Evolutionary conservation across 345 rosid genomes (phyloP), one percentile per base, ranked within the genome.

Genomic region (Xanthoceras sorbifolium): DNA sequence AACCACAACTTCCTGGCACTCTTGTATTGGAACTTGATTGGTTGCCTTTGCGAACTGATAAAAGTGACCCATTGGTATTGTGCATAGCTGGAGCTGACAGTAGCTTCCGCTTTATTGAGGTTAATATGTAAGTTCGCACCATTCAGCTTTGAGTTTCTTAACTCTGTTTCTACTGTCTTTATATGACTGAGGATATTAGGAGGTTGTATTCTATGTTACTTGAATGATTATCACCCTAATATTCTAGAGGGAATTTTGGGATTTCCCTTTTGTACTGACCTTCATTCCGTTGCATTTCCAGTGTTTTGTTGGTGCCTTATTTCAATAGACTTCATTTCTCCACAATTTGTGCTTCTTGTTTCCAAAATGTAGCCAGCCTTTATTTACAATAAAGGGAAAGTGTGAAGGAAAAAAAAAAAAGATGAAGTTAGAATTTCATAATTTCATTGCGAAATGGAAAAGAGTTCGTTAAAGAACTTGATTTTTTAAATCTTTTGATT

Each of bases 1-100:
- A 92, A 81, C 97, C 98, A 74, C 99, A 92, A 68, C 87, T 90
- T 89, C 97, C 99, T 72, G 99, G 99, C 72, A 93, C 98, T 76
- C 94, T 95, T 76, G 97, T 93, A 65, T 84, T 93, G 88, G 99
- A 95, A 86, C 93, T 95, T 50, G 98, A 95, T 84, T 95, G 99
- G 98, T 82, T 95, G 88, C 92, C 96, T 69, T 69, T 89, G 82
- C 86, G 99, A 80, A 85, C 85, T 65, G 89, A 91, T 77, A 95
- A 82, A 84, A 85, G 79, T 81, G 98, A 95, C 55, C 99, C 98
- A 4, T 88, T 95, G 77, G 91, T 93, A 75, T 83, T 95, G 65
- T 95, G 98, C 85, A 81, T 95, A 11, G 99, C 97, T 83, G 99
- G 97, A 82, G 98, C 98, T 82, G 99, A 95, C 86, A 84, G 99